Conservation (phyloP, 2,329 filamentous ascomycete species). For the Biscogniauxia sp. region DNA sequence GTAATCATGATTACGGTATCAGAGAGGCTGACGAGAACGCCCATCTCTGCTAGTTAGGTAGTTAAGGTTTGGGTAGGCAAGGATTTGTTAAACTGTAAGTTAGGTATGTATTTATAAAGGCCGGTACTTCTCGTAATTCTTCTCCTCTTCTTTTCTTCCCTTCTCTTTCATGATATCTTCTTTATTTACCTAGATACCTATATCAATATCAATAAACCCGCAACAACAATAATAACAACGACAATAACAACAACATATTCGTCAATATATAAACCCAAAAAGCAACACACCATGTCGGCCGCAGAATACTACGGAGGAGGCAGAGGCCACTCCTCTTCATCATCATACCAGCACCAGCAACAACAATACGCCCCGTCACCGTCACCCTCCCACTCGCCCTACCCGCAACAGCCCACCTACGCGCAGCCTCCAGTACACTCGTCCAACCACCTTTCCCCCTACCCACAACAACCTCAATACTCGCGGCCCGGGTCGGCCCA, state of each 20-base stretch:
- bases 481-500: slow-evolving; percentile 29
- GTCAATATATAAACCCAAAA: too few relatives aligned
- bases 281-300: slow-evolving; percentile 30
- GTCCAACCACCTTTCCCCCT: slow-evolving; percentile 22
- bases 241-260: too few relatives aligned
- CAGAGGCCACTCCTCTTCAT: slow-evolving; percentile 8
- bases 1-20: too few relatives aligned
- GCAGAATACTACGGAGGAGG: slow-evolving; percentile 30
- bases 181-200: not conserved
- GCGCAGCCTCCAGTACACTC: slow-evolving; percentile 20
- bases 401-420: slow-evolving; percentile 19
- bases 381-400: slow-evolving; percentile 18
- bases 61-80: too few relatives aligned
- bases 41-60: too few relatives aligned
- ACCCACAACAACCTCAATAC: slow-evolving; percentile 25
- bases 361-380: slow-evolving; percentile 21
- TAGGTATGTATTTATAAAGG: too few relatives aligned
- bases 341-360: slow-evolving; percentile 15
- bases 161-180: too few relatives aligned
- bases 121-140: too few relatives aligned
- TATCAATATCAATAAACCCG: too few relatives aligned
- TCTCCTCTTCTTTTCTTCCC: too few relatives aligned
- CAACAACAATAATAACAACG: not conserved
- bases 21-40: too few relatives aligned
- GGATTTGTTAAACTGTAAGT: too few relatives aligned